phyloP scores from a whole-genome alignment of 179 eudicot species.

The Heliamphora pulchella region DNA sequence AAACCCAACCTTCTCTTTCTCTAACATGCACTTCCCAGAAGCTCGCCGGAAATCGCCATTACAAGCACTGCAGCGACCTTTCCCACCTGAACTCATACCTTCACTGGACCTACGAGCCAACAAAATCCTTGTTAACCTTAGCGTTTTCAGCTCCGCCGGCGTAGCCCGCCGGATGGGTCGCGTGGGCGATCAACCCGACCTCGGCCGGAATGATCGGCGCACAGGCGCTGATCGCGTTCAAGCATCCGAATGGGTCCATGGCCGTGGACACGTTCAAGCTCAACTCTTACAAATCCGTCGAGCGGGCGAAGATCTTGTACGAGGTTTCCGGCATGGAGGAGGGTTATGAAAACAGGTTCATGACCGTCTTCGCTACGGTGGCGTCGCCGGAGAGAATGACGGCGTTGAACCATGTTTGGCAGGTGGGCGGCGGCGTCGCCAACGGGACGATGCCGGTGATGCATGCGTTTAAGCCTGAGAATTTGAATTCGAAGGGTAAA shows the following conservation, averaged over 20 bases:
- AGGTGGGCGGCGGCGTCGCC: conserved; percentile 57
- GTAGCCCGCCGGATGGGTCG: conserved; percentile 59
- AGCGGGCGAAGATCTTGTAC: conserved; percentile 33
- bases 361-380: conserved; percentile 54
- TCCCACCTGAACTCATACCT: conserved; percentile 48
- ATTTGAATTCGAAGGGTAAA: conserved; percentile 31
- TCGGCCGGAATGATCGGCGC: conserved; percentile 59
- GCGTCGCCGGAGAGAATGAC: conserved; percentile 30
- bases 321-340: conserved; percentile 32
- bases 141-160: conserved; percentile 51
- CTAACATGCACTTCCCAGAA: conserved; percentile 39
- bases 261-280: conserved; percentile 44
- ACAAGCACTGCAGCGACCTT: conserved; percentile 43
- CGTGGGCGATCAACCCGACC: conserved; percentile 69
- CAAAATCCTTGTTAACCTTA: conserved; percentile 39
- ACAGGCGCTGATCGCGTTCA: conserved; percentile 53
- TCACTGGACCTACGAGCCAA: conserved; percentile 48
- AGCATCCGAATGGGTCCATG: conserved; percentile 32
- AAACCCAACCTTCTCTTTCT: conserved; percentile 28
- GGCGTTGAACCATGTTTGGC: conserved; percentile 63
- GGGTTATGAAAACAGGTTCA: conserved; percentile 28
- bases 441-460: conserved; percentile 28
- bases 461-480: conserved; percentile 41
- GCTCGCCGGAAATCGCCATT: conserved; percentile 28
- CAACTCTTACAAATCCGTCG: conserved; percentile 28